A percentile compares a stretch with the other conserved stretches of the same genome.
phyloP scores from a whole-genome alignment of 2,329 filamentous ascomycete genomes.

The Neofusicoccum parvum region DNA sequence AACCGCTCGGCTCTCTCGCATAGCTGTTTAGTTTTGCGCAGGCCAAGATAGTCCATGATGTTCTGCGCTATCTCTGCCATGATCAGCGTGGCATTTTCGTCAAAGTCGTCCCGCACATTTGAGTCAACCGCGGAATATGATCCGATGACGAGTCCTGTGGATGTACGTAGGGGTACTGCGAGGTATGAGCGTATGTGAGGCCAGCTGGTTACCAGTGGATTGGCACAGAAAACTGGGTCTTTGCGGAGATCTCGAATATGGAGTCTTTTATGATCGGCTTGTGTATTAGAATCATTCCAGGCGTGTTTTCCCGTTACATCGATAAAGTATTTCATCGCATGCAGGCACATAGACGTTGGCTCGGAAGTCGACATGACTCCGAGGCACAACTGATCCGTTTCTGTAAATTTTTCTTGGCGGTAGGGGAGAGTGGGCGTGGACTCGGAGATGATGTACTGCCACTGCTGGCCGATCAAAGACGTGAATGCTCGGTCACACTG shows the following conservation, averaged over 20 bases:
- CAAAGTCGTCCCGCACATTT: conserved; percentile 28
- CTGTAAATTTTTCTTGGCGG: conserved; percentile 30
- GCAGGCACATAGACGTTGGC: not conserved
- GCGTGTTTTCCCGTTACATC: not conserved
- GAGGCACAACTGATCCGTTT: not conserved
- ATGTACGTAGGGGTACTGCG: conserved; percentile 36
- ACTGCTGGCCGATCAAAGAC: conserved; percentile 51
- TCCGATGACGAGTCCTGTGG: conserved; percentile 38
- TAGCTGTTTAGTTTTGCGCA: not conserved
- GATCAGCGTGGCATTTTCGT: conserved; percentile 27
- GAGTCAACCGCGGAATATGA: conserved; percentile 34
- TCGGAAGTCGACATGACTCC: not conserved
- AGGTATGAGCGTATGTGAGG: conserved; percentile 35
- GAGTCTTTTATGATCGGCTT: conserved; percentile 25
- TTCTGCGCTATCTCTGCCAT: conserved; percentile 22
- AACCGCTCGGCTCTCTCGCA: conserved; percentile 23
- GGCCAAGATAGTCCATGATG: conserved; percentile 23
- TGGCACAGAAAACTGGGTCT: conserved; percentile 35
- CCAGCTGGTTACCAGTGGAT: conserved; percentile 31
- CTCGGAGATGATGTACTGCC: conserved; percentile 56
- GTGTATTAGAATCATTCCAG: conserved; percentile 27
- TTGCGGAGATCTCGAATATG: conserved; percentile 36
- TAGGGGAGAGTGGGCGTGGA: conserved; percentile 47
- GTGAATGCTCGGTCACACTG: conserved; percentile 39
- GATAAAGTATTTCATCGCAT: not conserved